phyloP scores from a whole-genome alignment of 352 stramenopile species.

The Phytopythium montanum region DNA sequence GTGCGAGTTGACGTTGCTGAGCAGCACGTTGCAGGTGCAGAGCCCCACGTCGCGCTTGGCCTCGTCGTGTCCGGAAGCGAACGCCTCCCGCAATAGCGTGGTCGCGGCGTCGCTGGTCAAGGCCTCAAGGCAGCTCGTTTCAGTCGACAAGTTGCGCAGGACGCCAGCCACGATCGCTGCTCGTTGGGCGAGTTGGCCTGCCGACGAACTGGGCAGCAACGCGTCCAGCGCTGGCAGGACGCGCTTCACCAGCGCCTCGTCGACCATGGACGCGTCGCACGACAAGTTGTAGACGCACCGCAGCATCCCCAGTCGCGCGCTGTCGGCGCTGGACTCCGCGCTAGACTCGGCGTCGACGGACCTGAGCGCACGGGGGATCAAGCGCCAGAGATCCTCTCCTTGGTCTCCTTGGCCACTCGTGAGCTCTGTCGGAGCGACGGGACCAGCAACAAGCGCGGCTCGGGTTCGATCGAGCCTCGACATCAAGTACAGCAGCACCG shows the following conservation, averaged over 20 bases:
- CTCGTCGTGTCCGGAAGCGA: slow-evolving; percentile 29
- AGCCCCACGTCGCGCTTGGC: slow-evolving; percentile 50
- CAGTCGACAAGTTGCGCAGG: slow-evolving; percentile 54
- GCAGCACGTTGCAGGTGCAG: slow-evolving; percentile 63
- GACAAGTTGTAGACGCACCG: slow-evolving; percentile 62
- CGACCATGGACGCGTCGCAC: slow-evolving; percentile 32
- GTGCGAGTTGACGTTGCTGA: slow-evolving; percentile 60
- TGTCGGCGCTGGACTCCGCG: too few relatives aligned
- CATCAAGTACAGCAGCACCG: slow-evolving; percentile 53
- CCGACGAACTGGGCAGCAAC: slow-evolving; percentile 11
- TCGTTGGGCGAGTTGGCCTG: slow-evolving; percentile 6
- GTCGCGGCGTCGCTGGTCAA: slow-evolving; percentile 42
- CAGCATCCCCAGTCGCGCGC: slow-evolving; percentile 35
- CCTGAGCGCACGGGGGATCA: not conserved
- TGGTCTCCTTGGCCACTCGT: not conserved
- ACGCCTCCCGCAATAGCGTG: slow-evolving; percentile 41
- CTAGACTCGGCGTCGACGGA: not conserved
- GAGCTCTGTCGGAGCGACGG: not conserved
- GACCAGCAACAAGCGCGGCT: slow-evolving; percentile 12
- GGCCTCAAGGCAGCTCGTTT: slow-evolving; percentile 23
- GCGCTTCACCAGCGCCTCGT: not conserved
- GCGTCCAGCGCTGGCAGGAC: slow-evolving; percentile 18
- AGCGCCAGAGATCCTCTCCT: not conserved
- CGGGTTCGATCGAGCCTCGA: slow-evolving; percentile 43
- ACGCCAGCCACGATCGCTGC: slow-evolving; percentile 32